These are phyloP conservation scores for Pseudopyricularia javanii DNA, from an alignment of 2,329 filamentous ascomycete genomes.

Conservation along the genomic window DNA sequence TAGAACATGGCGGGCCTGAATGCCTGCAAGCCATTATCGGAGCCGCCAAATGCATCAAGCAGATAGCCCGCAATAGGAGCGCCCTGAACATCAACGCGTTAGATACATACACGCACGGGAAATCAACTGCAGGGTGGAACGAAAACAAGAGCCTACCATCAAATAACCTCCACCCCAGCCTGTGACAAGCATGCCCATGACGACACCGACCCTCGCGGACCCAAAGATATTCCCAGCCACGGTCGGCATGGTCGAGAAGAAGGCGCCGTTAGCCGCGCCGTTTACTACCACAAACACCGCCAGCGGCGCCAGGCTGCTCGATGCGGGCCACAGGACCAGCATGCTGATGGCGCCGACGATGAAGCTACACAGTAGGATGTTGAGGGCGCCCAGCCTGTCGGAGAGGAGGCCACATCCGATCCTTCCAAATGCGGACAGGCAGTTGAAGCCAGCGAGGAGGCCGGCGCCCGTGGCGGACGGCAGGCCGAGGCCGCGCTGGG, in stretches of 20 bases:
- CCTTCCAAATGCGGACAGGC: conserved; percentile 45
- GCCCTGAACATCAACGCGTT: conserved; percentile 21
- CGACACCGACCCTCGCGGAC: conserved; percentile 37
- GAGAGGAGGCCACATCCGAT: conserved; percentile 39
- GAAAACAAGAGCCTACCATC: conserved; percentile 33
- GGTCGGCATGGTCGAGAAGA: conserved; percentile 53
- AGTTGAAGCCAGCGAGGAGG: conserved; percentile 48
- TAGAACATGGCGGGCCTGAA: conserved; percentile 52
- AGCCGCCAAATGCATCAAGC: conserved; percentile 39
- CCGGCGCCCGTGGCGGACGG: conserved; percentile 38
- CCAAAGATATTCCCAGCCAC: conserved; percentile 49
- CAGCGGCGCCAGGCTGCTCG: conserved; percentile 38
- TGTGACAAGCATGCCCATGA: conserved; percentile 49
- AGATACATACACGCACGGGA: background rate
- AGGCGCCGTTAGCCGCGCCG: conserved; percentile 47
- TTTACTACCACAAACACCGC: conserved; percentile 47
- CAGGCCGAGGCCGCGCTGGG: conserved; percentile 36
- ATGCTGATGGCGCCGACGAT: conserved; percentile 43
- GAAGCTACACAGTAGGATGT: conserved; percentile 38
- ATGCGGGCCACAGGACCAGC: conserved; percentile 48
- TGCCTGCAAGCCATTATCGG: conserved; percentile 32
- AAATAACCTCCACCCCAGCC: conserved; percentile 51
- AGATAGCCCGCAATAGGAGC: conserved; percentile 49
- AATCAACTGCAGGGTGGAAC: background rate
- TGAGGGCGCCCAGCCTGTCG: conserved; percentile 41